Evolutionary conservation across 257 asterid species (phyloP), one percentile per base, ranked within the genome.

Genomic region (Jacaranda copaia): DNA sequence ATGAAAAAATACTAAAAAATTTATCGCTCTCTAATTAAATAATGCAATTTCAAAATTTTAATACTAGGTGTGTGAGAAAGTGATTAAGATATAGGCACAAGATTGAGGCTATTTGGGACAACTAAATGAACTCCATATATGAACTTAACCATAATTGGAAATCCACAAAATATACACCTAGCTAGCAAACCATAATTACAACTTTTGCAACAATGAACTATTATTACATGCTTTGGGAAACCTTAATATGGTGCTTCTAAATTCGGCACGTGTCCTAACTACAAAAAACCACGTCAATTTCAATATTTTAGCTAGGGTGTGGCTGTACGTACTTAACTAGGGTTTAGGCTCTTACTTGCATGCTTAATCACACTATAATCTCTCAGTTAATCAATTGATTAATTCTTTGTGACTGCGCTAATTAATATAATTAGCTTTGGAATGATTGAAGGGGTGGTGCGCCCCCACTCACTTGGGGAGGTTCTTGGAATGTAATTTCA

Each of bases 391-490:
- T 42, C 60, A 66, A 68, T 48, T 53, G 51, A 68, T 67, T 60
- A 57, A 45, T 58, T 66, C 15, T 46, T 55, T 35, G 68, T 53
- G 58, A 53, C 43, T 70, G 73, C 68, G 52, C 69, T 36, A 36
- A 10, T 5, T 12, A n/a, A 59, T 18, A 40, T 55, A 57, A 18
- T 35, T 36, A 64, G 60, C 73, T 65, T 73, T 65, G 68, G 35
- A 70, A 66, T 75, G 76, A 72, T 79, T 76, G 81, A 79, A 67
- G 60, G 32, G 67, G 62, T 53, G 62, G 84, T 76, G 71, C 64
- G 63, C 73, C 71, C 76, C 80, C 86, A 69, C 16, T 51, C 73
- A 16, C 51, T 75, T 69, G 60, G 69, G 52, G 72, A 72, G 12
- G 48, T 74, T 74, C 74, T 77, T 55, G 77, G 52, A 58, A 75